Conservation (phyloP, 1,139 yeast genomes). For the Protomyces inundatus region DNA sequence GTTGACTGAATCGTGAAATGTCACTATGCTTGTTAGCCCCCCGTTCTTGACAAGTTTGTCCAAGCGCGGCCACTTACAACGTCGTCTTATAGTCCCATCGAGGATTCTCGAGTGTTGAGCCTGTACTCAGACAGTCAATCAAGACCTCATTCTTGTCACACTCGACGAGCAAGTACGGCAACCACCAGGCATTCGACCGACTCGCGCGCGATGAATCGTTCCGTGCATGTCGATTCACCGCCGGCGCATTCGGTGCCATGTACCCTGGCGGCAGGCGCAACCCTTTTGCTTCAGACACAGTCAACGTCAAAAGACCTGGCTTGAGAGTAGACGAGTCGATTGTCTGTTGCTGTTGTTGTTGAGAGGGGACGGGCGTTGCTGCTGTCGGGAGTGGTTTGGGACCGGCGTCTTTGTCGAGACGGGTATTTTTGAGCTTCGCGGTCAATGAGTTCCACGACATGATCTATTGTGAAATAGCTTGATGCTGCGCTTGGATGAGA, state of each 20-base stretch:
- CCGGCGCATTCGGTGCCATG: constrained; percentile 31
- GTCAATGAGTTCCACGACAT: constrained; percentile 3
- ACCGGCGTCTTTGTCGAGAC: constrained; percentile 11
- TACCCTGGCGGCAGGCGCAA: constrained; percentile 56
- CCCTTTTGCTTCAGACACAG: constrained; percentile 58
- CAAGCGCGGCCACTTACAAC: constrained; percentile 59
- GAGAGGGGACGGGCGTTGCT: background rate
- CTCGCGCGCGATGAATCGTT: constrained; percentile 19
- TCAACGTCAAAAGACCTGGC: constrained; percentile 69
- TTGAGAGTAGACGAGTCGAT: constrained; percentile 38
- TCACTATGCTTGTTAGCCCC: background rate
- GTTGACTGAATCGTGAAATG: constrained; percentile 21
- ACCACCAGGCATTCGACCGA: constrained; percentile 28
- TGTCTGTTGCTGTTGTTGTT: background rate
- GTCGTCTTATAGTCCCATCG: constrained; percentile 83
- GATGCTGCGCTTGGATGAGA: too few species aligned
- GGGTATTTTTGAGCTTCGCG: constrained; percentile 19
- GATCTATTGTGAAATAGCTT: background rate
- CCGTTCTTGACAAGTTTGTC: constrained; percentile 49
- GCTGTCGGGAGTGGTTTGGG: background rate
- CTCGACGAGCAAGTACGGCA: constrained; percentile 43
- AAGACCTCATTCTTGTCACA: constrained; percentile 63
- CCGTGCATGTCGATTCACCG: constrained; percentile 27
- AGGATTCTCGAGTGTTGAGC: constrained; percentile 47
- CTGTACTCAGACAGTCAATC: constrained; percentile 52